Evolutionary conservation across 2,329 filamentous ascomycete species (phyloP).

Genomic region (Exophiala aquamarina): DNA sequence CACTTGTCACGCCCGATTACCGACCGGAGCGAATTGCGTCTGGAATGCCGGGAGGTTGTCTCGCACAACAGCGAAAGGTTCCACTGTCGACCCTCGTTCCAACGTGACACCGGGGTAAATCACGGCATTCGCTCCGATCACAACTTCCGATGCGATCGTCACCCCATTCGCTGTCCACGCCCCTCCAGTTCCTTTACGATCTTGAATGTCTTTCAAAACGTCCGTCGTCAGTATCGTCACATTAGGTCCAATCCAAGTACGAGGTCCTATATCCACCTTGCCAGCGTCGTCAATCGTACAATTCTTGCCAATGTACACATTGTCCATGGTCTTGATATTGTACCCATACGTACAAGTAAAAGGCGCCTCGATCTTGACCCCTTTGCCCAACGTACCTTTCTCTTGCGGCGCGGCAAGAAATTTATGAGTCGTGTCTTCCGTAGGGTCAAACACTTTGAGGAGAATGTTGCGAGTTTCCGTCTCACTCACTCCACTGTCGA

Average conservation of each 20-base stretch:
- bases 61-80: conserved; percentile 45
- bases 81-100: conserved; percentile 43
- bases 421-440: conserved; percentile 68
- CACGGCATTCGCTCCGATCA: conserved; percentile 62
- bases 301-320: conserved; percentile 78
- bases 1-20: no score
- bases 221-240: conserved; percentile 82
- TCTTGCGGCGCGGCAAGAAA: conserved; percentile 48
- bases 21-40: no score
- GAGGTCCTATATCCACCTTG: conserved; percentile 74
- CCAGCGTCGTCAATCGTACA: conserved; percentile 88
- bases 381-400: conserved; percentile 64
- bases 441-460: conserved; percentile 70
- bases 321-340: conserved; percentile 84
- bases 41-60: conserved; percentile 33
- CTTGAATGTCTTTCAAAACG: conserved; percentile 69
- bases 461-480: conserved; percentile 31
- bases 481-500: conserved; percentile 66
- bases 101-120: conserved; percentile 53
- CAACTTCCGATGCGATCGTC: conserved; percentile 71
- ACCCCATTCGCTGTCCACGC: conserved; percentile 70
- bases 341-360: conserved; percentile 96
- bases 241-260: conserved; percentile 70
- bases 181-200: conserved; percentile 71
- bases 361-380: conserved; percentile 78